A percentile compares a stretch with the other conserved stretches of the same genome.
Conservation (phyloP, 192 early-diverging fungal genomes). For the Gaertneriomyces semiglobifer region DNA sequence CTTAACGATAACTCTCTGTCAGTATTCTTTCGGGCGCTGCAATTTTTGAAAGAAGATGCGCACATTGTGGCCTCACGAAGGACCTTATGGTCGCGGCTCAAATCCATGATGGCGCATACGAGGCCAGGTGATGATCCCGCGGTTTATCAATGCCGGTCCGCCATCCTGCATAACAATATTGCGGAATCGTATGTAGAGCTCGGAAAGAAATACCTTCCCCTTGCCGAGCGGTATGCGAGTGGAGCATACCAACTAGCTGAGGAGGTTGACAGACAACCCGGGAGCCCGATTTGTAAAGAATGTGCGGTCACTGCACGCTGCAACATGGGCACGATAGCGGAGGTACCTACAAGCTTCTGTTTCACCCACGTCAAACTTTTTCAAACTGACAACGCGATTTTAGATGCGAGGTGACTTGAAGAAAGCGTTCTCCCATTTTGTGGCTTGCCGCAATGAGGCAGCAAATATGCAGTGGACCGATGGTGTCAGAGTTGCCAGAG, state of each 20-base stretch:
- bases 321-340: conserved; percentile 20
- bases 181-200: conserved; percentile 10
- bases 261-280: conserved; percentile 5
- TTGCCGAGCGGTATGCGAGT: conserved; percentile 6
- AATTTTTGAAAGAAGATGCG: conserved; percentile 8
- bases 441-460: conserved; percentile 10
- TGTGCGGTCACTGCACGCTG: conserved; percentile 16
- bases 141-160: conserved; percentile 9
- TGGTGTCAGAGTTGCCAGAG: conserved; percentile 12
- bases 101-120: too few relatives aligned
- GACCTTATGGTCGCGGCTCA: too few relatives aligned
- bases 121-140: too few relatives aligned
- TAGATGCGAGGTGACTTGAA: conserved; percentile 7
- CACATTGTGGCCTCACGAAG: not conserved
- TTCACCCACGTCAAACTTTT: not conserved
- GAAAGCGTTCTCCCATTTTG: conserved; percentile 8
- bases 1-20: not conserved
- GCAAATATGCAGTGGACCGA: conserved; percentile 6
- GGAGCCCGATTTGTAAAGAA: conserved; percentile 6
- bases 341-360: conserved; percentile 3
- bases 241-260: not conserved
- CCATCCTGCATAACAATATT: conserved; percentile 27
- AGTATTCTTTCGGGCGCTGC: conserved; percentile 24
- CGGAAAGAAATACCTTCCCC: not conserved
- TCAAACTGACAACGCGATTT: not conserved